phyloP scores from a whole-genome alignment of 345 rosid species.

The Lumnitzera littorea region DNA sequence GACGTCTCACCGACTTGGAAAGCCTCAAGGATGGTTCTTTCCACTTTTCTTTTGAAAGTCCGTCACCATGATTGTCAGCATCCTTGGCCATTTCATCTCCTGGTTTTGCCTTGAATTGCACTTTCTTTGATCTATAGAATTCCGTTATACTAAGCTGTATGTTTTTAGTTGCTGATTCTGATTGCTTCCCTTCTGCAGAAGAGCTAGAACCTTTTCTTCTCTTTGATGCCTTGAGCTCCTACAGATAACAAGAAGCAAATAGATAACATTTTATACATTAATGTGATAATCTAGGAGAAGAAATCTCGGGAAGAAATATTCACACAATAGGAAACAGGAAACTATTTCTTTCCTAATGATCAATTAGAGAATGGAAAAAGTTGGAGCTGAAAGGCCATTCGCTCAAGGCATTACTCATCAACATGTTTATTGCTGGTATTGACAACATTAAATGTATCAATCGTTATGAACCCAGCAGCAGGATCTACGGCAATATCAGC shows the following conservation, averaged over 20 bases:
- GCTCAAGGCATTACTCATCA: too few species aligned
- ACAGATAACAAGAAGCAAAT: constrained; percentile 3
- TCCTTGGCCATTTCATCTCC: constrained; percentile 21
- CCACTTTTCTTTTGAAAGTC: constrained; percentile 35
- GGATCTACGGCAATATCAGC: too few species aligned
- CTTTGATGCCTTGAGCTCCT: constrained; percentile 43
- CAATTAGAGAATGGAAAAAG: too few species aligned
- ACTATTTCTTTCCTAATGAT: too few species aligned
- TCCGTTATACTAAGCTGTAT: constrained; percentile 60
- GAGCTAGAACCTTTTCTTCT: constrained; percentile 30
- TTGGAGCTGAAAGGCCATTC: too few species aligned
- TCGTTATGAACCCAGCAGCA: too few species aligned
- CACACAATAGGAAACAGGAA: too few species aligned
- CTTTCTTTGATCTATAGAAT: constrained; percentile 67
- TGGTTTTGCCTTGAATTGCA: constrained; percentile 18
- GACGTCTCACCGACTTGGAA: constrained; percentile 68
- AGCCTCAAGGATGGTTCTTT: constrained; percentile 32
- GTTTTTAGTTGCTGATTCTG: constrained; percentile 33
- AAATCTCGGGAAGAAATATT: neutral
- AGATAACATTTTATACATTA: neutral
- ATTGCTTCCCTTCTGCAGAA: constrained; percentile 24
- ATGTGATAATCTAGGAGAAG: neutral
- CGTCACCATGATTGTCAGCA: constrained; percentile 13
- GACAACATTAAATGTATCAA: too few species aligned
- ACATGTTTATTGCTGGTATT: too few species aligned